A percentile compares a stretch with the other conserved stretches of the same genome.
phyloP scores from a whole-genome alignment of 306 rosid species.

The Vigna trinervia region DNA sequence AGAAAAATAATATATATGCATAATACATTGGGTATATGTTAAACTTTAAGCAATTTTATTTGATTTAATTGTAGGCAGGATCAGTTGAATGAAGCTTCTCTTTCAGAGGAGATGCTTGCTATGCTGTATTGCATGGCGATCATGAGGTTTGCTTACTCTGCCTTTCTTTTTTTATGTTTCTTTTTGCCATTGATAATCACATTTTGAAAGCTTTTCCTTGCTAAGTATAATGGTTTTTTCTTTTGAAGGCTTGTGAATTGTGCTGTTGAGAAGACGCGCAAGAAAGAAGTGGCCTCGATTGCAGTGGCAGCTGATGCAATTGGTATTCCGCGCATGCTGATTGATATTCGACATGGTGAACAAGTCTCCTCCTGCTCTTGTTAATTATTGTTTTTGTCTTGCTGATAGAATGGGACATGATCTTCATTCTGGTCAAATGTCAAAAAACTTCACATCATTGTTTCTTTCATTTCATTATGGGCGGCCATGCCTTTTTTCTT shows the following conservation, averaged over 20 bases:
- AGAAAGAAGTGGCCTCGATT: constrained; percentile 68
- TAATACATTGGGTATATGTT: too few species aligned
- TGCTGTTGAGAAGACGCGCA: constrained; percentile 87
- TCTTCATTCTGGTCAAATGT: neutral
- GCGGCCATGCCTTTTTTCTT: constrained; percentile 17
- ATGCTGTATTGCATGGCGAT: constrained; percentile 84
- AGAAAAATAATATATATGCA: too few species aligned
- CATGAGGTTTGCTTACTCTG: constrained; percentile 64
- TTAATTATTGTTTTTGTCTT: neutral
- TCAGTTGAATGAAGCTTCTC: constrained; percentile 44
- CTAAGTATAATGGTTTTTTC: neutral
- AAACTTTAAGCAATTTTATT: constrained; percentile 5
- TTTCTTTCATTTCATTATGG: constrained; percentile 21
- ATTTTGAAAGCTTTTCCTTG: constrained; percentile 7
- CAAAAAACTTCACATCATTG: constrained; percentile 1
- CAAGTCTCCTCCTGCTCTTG: constrained; percentile 1
- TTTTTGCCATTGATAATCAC: neutral
- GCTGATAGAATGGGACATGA: neutral
- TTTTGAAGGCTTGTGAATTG: constrained; percentile 82
- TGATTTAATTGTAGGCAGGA: constrained; percentile 45
- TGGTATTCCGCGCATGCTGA: constrained; percentile 80
- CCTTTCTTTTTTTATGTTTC: constrained; percentile 5
- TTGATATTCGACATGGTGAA: constrained; percentile 95
- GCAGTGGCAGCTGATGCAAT: constrained; percentile 80
- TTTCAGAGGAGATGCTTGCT: constrained; percentile 78